phyloP scores from a whole-genome alignment of 2,329 filamentous ascomycete species.

The Xylaria sp. region DNA sequence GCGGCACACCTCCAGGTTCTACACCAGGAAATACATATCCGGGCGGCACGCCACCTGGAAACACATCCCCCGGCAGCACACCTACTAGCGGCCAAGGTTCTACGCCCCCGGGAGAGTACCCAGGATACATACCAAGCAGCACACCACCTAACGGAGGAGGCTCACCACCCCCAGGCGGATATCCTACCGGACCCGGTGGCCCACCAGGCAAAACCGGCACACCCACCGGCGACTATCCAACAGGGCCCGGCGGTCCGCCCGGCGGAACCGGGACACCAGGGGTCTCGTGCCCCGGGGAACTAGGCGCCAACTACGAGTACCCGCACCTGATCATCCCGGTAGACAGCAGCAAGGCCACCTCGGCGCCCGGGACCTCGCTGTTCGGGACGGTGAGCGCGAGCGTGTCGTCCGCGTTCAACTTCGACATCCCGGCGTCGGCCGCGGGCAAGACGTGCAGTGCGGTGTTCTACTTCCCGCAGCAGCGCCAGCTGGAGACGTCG shows the following conservation, averaged over 20 bases:
- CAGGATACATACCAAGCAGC: neutral
- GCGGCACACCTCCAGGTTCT: too few species aligned
- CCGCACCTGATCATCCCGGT: constrained; percentile 68
- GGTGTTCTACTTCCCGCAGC: constrained; percentile 66
- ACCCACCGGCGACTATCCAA: neutral
- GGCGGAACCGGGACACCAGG: constrained; percentile 2
- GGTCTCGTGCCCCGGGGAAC: constrained; percentile 50
- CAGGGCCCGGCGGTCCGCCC: neutral
- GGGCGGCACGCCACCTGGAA: too few species aligned
- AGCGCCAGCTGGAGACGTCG: constrained; percentile 63
- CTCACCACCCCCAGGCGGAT: neutral
- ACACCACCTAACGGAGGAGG: neutral
- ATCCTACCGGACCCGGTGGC: neutral
- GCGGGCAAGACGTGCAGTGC: constrained; percentile 65
- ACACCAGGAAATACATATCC: too few species aligned
- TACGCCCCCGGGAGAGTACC: neutral
- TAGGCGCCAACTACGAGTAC: constrained; percentile 56
- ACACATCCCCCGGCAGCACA: neutral
- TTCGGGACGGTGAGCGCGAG: constrained; percentile 58
- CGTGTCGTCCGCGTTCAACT: constrained; percentile 69
- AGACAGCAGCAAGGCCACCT: constrained; percentile 56
- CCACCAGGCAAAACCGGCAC: too few species aligned
- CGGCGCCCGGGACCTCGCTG: constrained; percentile 57
- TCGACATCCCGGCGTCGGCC: constrained; percentile 63
- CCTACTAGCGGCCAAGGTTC: neutral